These are phyloP conservation scores for Flaveria linearis DNA, from an alignment of 129 eudicot species.

Conservation along the genomic window DNA sequence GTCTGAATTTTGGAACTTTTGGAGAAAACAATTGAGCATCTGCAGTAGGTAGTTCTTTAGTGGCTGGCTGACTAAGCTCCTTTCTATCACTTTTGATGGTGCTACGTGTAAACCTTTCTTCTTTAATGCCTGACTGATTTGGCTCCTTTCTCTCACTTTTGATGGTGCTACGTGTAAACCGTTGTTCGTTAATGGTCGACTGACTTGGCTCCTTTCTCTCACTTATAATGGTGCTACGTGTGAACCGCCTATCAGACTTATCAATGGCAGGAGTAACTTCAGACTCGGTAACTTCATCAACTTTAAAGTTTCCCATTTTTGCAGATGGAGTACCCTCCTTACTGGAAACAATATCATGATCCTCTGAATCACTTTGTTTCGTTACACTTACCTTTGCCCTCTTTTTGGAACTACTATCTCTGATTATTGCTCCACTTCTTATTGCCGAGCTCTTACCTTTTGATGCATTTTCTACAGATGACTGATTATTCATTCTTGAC, in stretches of 20 bases:
- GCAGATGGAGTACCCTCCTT: slow-evolving; percentile 11
- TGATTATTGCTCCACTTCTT: slow-evolving; percentile 1
- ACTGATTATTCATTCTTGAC: not conserved
- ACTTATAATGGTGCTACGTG: slow-evolving; percentile 29
- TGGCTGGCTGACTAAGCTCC: slow-evolving; percentile 19
- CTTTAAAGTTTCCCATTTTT: slow-evolving; percentile 1
- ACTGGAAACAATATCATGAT: slow-evolving; percentile 10
- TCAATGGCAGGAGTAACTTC: slow-evolving; percentile 11
- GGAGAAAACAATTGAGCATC: not conserved
- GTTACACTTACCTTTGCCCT: slow-evolving; percentile 24
- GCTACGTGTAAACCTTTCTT: slow-evolving; percentile 27
- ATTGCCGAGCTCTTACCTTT: not conserved
- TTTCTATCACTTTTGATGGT: slow-evolving; percentile 22
- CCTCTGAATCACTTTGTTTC: slow-evolving; percentile 8
- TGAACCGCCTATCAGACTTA: slow-evolving; percentile 23
- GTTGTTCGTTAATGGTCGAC: slow-evolving; percentile 17
- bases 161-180: slow-evolving; percentile 30
- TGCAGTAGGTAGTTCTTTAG: slow-evolving; percentile 9
- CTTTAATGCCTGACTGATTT: slow-evolving; percentile 19
- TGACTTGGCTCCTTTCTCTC: slow-evolving; percentile 27
- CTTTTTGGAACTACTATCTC: slow-evolving; percentile 24
- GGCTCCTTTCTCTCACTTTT: slow-evolving; percentile 30
- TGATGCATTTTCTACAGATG: not conserved
- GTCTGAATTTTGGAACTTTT: slow-evolving; percentile 10
- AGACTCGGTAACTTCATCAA: slow-evolving; percentile 13